Evolutionary conservation across 2,329 filamentous ascomycete genomes (phyloP).

Genomic region (Apiospora aurea): DNA sequence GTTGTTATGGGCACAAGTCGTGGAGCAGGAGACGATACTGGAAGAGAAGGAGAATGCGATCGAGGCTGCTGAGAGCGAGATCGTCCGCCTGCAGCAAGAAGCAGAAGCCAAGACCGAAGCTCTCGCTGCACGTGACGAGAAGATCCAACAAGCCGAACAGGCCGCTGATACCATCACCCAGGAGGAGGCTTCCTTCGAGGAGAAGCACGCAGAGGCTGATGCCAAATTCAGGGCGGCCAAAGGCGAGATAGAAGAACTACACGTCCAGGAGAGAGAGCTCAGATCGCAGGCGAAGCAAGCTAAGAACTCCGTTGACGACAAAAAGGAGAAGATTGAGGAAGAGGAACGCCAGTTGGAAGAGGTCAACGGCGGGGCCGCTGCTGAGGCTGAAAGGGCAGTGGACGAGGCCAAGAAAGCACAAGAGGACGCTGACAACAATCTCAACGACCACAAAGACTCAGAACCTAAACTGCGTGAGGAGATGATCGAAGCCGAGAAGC

Average conservation of each 20-base stretch:
- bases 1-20: constrained; percentile 87
- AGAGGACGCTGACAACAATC: constrained; percentile 48
- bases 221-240: constrained; percentile 60
- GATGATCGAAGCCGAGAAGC: constrained; percentile 37
- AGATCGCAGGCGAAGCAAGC: constrained; percentile 62
- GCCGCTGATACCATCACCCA: constrained; percentile 51
- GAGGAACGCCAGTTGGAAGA: constrained; percentile 70
- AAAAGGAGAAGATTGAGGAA: constrained; percentile 56
- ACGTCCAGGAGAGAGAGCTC: constrained; percentile 72
- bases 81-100: constrained; percentile 43
- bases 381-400: constrained; percentile 65
- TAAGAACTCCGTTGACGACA: constrained; percentile 53
- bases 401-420: constrained; percentile 62
- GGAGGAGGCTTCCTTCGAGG: constrained; percentile 55
- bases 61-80: constrained; percentile 42
- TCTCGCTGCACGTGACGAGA: constrained; percentile 55
- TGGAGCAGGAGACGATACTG: constrained; percentile 71
- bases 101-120: constrained; percentile 56
- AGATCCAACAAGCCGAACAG: constrained; percentile 47
- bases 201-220: constrained; percentile 56
- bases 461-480: constrained; percentile 38
- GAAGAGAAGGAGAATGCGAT: constrained; percentile 40
- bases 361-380: constrained; percentile 73
- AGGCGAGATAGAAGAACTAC: constrained; percentile 59
- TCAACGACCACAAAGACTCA: constrained; percentile 35